Conservation (phyloP, 345 rosid genomes). For the Balakata baccata region DNA sequence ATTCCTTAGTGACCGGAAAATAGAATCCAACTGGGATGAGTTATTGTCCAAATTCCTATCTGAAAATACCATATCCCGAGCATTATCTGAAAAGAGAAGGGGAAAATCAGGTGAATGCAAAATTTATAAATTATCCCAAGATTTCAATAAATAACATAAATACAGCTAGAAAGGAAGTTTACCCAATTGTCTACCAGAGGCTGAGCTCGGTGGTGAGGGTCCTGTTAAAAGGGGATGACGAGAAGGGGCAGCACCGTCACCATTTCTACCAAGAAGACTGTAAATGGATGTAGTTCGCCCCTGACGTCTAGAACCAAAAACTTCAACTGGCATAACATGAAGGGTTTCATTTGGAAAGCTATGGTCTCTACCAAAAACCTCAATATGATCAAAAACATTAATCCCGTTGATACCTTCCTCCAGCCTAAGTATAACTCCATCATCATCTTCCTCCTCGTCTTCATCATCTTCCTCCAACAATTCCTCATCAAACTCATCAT, state of each 20-base stretch:
- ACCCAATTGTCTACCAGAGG: slow-evolving; percentile 66
- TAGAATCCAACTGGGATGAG: slow-evolving; percentile 61
- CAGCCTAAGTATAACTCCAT: slow-evolving; percentile 79
- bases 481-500: slow-evolving; percentile 90
- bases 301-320: slow-evolving; percentile 95
- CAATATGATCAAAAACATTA: slow-evolving; percentile 88
- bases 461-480: slow-evolving; percentile 86
- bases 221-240: slow-evolving; percentile 86
- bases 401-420: slow-evolving; percentile 89
- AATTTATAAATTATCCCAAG: neutral
- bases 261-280: slow-evolving; percentile 77
- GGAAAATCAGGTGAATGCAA: neutral
- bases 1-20: slow-evolving; percentile 83
- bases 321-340: slow-evolving; percentile 94
- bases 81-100: slow-evolving; percentile 38
- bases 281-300: slow-evolving; percentile 93
- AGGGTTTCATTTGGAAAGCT: slow-evolving; percentile 81
- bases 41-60: slow-evolving; percentile 52
- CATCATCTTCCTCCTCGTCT: slow-evolving; percentile 89
- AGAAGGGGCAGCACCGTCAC: slow-evolving; percentile 59
- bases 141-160: neutral
- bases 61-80: slow-evolving; percentile 42
- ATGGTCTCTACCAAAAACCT: slow-evolving; percentile 83
- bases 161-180: neutral
- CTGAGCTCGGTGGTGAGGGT: slow-evolving; percentile 44